Evolutionary conservation across 2,329 filamentous ascomycete genomes (phyloP), one percentile per base, ranked within the genome.

Genomic region (Pseudocercospora fijiensis): DNA sequence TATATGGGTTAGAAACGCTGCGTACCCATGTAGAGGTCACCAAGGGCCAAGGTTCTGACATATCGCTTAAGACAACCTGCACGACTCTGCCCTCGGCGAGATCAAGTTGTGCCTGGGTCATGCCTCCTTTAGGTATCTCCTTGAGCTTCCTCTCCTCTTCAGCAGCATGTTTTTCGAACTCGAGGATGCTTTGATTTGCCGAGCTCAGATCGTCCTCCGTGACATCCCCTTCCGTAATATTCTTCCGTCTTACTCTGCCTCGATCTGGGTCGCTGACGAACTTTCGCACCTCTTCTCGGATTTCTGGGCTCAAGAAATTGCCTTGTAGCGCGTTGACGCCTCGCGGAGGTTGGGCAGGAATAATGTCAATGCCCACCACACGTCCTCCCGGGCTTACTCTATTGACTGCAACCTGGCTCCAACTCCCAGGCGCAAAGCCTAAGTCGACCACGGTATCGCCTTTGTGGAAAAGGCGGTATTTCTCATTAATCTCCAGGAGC

Each of bases 291-390:
- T 94, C 85, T 22, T 82, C 84, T 76, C 90, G 90, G n/a, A 97
- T 88, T 1, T 79, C 78, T 0, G 86, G 84, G 5, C 88, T 90
- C 45, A 98, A 81, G 69, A 99, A 98, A 76, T 99, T 91, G 55
- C 96, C 95, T 78, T 99, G 95, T 62, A 99, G 92, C 1, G 92
- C 92, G 27, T 91, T 93, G n/a, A 96, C 92, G 22, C 95, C 95
- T 72, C 85, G 87, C 0, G 95, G 95, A 4, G 96, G 94, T 75
- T 94, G 90, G 0, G 92, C 91, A 4, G 95, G 95, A 68, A 99
- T 92, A 58, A 99, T 85, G 76, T 99, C 95, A 72, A 99, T 94
- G 10, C 95, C 96, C 27, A 99, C 82, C 11, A 99, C 88, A 49
- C 89, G 86, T n/a, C 73, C 73, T 52, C 85, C 79, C 0, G 93